A percentile compares a stretch with the other conserved stretches of the same genome.
Conservation (phyloP, 768 basidiomycete species). For the Termitomyces sp. region DNA sequence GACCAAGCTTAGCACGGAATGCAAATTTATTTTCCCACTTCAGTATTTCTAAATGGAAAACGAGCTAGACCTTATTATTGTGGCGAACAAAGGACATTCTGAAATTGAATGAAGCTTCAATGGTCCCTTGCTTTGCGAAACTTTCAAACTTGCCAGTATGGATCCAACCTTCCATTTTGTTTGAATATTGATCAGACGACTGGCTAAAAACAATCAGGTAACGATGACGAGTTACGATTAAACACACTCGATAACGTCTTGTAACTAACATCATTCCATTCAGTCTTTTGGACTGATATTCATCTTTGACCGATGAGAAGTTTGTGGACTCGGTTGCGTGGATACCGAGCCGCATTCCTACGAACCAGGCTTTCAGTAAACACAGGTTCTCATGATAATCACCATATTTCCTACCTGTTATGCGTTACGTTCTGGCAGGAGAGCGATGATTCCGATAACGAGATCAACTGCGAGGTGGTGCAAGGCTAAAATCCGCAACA, state of each 20-base stretch:
- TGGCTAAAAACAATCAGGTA: constrained; percentile 3
- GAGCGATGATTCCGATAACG: constrained; percentile 37
- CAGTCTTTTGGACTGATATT: constrained; percentile 27
- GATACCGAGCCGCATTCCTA: constrained; percentile 40
- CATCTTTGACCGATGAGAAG: constrained; percentile 38
- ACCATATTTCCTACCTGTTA: constrained; percentile 36
- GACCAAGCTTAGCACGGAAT: no score
- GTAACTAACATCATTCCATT: constrained; percentile 27
- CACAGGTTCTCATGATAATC: neutral
- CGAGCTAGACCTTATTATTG: no score
- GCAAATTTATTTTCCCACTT: no score
- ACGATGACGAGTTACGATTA: neutral
- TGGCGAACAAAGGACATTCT: no score
- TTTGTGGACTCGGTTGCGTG: no score
- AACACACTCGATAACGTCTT: constrained; percentile 24
- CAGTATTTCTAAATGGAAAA: no score
- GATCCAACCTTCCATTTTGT: constrained; percentile 41
- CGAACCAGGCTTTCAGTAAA: neutral
- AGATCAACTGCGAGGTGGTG: constrained; percentile 49
- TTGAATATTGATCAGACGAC: constrained; percentile 31
- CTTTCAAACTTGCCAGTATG: constrained; percentile 33
- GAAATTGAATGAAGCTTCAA: no score
- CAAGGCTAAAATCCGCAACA: constrained; percentile 41
- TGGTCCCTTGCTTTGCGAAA: constrained; percentile 32
- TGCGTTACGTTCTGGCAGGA: constrained; percentile 43